A percentile compares a stretch with the other conserved stretches of the same genome.
These are phyloP conservation scores for Wickerhamiella vanderwaltii DNA, from an alignment of 805 yeast genomes.

Conservation along the genomic window DNA sequence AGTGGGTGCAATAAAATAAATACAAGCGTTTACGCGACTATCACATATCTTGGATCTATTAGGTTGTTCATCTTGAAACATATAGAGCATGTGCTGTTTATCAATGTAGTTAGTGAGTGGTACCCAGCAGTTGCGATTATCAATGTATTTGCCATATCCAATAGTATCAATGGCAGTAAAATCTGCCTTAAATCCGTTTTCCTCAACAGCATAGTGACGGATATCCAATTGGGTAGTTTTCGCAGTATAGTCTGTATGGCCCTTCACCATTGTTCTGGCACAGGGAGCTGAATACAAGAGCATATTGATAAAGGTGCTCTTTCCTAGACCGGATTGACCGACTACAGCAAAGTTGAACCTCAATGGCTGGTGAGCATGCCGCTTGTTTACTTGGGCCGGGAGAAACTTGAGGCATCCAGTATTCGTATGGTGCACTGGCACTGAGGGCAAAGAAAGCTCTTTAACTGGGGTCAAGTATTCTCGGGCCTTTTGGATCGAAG, in stretches of 20 bases:
- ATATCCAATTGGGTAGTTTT: slow-evolving; percentile 69
- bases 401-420: background rate
- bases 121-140: slow-evolving; percentile 76
- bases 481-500: background rate
- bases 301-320: slow-evolving; percentile 82
- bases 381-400: slow-evolving; percentile 30
- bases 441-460: background rate
- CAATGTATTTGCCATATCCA: slow-evolving; percentile 84
- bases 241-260: slow-evolving; percentile 16
- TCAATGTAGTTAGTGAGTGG: slow-evolving; percentile 81
- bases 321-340: slow-evolving; percentile 88
- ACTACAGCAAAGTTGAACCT: slow-evolving; percentile 54
- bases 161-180: slow-evolving; percentile 85
- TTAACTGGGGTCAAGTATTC: background rate
- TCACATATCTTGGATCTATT: slow-evolving; percentile 42
- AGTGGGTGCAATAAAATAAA: slow-evolving; percentile 83
- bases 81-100: slow-evolving; percentile 75
- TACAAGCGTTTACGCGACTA: slow-evolving; percentile 78
- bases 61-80: slow-evolving; percentile 94
- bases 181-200: slow-evolving; percentile 64
- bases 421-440: background rate
- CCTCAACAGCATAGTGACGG: slow-evolving; percentile 69
- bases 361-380: slow-evolving; percentile 43
- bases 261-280: background rate
- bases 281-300: slow-evolving; percentile 35